Evolutionary conservation across 2,329 filamentous ascomycete genomes (phyloP), one percentile per base, ranked within the genome.

Genomic region (Aspergillus sp.): DNA sequence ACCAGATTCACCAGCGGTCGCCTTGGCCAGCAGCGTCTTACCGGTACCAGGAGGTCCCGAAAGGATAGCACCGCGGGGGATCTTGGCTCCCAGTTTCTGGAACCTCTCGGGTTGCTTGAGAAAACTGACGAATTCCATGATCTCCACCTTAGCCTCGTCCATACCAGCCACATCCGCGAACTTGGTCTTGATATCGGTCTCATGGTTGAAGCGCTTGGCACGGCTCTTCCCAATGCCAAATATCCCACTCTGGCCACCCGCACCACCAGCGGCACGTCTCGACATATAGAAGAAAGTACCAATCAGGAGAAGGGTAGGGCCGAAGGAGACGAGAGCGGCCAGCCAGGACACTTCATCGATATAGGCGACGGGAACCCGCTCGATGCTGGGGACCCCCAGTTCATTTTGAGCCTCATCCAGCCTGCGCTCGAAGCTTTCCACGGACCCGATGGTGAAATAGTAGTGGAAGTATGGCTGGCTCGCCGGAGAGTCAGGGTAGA

Each of bases 41-140:
- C 93, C 93, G 42, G 93, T 98, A 76, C 93, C 93, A 2, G 93
- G 93, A 45, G 93, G 93, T n/a, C 93, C 93, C 50, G 91, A 94
- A 29, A 98, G 79, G 65, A 98, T 96, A 42, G 93, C 93, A 61
- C 93, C 93, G 53, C 93, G 88, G 34, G 93, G 93, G 45, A 98
- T 98, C 76, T 98, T 98, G 52, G 93, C 93, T 59, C 93, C 93
- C 12, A 98, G 81, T 67, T 86, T 87, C 72, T 95, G 84, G 71
- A 95, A 98, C 54, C 86, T 83, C 59, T 88, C 86, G 0, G 93
- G 93, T 60, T 93, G 86, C 74, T 96, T 91, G 52, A 98, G 72
- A 76, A 98, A 98, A 65, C 86, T 90, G 57, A 98, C 93, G 60
- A 98, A 98, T 69, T 98, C 93, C 89, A 97, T 96, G 57, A 98